A percentile compares a stretch with the other conserved stretches of the same genome.
These are phyloP conservation scores for Apiotrichum porosum DNA, from an alignment of 1,284 basidiomycete genomes.

Conservation along the genomic window DNA sequence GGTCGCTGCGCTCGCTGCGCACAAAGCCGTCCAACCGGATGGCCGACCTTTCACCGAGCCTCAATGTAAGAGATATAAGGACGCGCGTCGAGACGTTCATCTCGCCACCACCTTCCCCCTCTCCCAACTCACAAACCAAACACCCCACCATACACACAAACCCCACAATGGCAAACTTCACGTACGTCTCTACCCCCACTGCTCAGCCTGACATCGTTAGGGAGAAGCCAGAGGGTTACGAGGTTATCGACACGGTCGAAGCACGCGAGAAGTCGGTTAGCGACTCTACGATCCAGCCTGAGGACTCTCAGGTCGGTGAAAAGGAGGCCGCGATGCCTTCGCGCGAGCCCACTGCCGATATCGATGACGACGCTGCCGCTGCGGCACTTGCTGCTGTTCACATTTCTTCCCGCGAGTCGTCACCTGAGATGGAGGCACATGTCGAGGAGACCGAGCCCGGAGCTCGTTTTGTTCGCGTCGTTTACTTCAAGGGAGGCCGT, in stretches of 20 bases:
- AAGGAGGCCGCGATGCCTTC: background rate
- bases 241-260: background rate
- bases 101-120: background rate
- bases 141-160: background rate
- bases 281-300: background rate
- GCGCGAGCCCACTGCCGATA: background rate
- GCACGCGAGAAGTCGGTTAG: background rate
- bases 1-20: no score
- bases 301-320: background rate
- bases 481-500: background rate
- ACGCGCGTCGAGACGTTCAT: background rate
- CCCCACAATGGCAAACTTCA: background rate
- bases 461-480: background rate
- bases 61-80: slow-evolving; percentile 6
- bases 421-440: background rate
- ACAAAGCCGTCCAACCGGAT: no score
- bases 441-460: background rate
- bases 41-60: no score
- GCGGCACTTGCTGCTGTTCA: background rate
- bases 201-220: slow-evolving; percentile 13
- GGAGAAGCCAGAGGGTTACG: slow-evolving; percentile 15
- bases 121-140: background rate
- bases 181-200: slow-evolving; percentile 2
- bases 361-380: background rate
- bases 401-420: background rate